Conservation (phyloP, 1,139 yeast genomes). For the Neolecta irregularis region DNA sequence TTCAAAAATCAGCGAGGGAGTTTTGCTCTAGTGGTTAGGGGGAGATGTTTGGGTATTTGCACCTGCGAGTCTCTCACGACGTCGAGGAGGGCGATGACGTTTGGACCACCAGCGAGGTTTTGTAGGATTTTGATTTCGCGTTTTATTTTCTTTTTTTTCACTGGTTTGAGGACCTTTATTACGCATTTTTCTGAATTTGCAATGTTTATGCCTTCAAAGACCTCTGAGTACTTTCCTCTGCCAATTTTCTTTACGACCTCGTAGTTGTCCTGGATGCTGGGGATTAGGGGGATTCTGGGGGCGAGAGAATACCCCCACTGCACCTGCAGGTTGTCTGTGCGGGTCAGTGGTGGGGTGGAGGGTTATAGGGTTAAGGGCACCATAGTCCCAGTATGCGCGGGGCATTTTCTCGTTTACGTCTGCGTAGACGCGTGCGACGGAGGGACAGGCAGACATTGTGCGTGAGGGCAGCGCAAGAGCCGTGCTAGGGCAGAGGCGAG, state of each 20-base stretch:
- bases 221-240: slow-evolving; percentile 94
- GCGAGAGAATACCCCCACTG: slow-evolving; percentile 28
- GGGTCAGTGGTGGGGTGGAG: too few species aligned
- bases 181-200: slow-evolving; percentile 35
- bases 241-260: slow-evolving; percentile 89
- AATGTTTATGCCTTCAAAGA: slow-evolving; percentile 59
- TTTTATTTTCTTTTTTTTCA: slow-evolving; percentile 87
- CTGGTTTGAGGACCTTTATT: slow-evolving; percentile 91
- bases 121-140: slow-evolving; percentile 87
- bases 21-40: slow-evolving; percentile 36
- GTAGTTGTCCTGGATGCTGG: slow-evolving; percentile 50
- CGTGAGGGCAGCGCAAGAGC: background rate
- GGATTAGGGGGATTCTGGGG: background rate
- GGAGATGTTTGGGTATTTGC: background rate
- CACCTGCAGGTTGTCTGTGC: slow-evolving; percentile 39
- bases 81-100: slow-evolving; percentile 65
- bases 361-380: too few species aligned
- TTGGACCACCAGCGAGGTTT: slow-evolving; percentile 76
- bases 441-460: slow-evolving; percentile 21
- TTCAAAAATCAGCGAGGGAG: slow-evolving; percentile 89
- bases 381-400: slow-evolving; percentile 86
- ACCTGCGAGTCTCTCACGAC: slow-evolving; percentile 71
- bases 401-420: slow-evolving; percentile 72
- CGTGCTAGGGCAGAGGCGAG: background rate
- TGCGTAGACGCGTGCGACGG: slow-evolving; percentile 77